A percentile compares a stretch with the other conserved stretches of the same genome.
phyloP scores from a whole-genome alignment of 179 eudicot species.

The Silene noctiflora region DNA sequence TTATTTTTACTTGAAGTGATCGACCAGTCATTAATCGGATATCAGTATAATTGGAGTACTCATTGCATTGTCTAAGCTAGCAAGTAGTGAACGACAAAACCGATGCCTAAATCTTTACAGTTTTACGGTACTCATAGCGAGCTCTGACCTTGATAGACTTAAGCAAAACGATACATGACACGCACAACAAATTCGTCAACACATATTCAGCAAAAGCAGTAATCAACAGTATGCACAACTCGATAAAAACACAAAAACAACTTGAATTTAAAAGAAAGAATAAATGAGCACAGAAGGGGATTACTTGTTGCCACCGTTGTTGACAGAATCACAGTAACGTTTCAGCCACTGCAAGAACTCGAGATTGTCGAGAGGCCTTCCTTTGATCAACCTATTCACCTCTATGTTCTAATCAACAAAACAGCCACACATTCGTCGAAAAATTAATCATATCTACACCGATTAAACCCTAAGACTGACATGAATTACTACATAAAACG shows the following conservation, averaged over 20 bases:
- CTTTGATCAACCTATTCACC: conserved; percentile 73
- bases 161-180: neutral
- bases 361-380: conserved; percentile 74
- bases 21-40: neutral
- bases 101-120: too few relatives aligned
- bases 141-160: neutral
- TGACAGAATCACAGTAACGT: conserved; percentile 67
- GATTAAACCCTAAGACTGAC: neutral
- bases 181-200: neutral
- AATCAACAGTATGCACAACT: neutral
- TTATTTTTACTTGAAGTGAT: neutral
- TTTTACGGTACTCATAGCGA: neutral
- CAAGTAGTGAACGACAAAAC: neutral
- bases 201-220: neutral
- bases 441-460: neutral
- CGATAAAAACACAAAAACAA: neutral
- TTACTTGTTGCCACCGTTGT: conserved; percentile 47
- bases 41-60: neutral
- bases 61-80: neutral
- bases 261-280: neutral
- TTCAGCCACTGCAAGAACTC: conserved; percentile 94
- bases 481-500: neutral
- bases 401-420: conserved; percentile 51
- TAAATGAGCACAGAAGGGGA: too few relatives aligned
- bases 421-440: neutral